phyloP scores from a whole-genome alignment of 805 yeast species.

The Pichia sporocuriosa region DNA sequence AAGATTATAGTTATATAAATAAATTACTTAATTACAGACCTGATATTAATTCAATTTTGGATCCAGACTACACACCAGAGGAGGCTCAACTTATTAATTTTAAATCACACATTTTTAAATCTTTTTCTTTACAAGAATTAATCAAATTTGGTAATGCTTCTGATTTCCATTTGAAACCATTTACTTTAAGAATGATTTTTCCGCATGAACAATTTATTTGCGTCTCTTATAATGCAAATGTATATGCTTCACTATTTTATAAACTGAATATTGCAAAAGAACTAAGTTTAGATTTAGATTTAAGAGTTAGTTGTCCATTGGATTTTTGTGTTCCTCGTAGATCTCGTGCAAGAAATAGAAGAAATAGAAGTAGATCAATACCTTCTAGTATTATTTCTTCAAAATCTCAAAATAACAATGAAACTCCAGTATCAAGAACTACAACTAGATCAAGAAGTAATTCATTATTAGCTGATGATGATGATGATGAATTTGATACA shows the following conservation, averaged over 20 bases:
- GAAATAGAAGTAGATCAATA: constrained; percentile 5
- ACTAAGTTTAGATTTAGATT: constrained; percentile 28
- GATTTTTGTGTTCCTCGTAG: constrained; percentile 29
- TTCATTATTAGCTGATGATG: constrained; percentile 10
- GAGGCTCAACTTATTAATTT: constrained; percentile 7
- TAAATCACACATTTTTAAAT: constrained; percentile 7
- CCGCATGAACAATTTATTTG: constrained; percentile 25
- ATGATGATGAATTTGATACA: constrained; percentile 12
- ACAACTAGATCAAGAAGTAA: constrained; percentile 8
- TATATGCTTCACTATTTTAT: constrained; percentile 25
- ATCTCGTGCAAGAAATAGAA: constrained; percentile 9
- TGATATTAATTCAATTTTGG: constrained; percentile 7
- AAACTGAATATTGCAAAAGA: constrained; percentile 29
- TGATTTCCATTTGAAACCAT: constrained; percentile 25
- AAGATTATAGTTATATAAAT: constrained; percentile 3
- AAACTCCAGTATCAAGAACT: constrained; percentile 1
- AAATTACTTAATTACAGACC: constrained; percentile 13
- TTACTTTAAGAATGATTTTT: constrained; percentile 26
- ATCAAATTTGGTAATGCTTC: constrained; percentile 28
- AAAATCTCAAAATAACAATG: not conserved
- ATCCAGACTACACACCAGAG: constrained; percentile 6
- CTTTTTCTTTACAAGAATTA: constrained; percentile 28
- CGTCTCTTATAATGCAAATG: constrained; percentile 24
- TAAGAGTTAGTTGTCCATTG: constrained; percentile 19
- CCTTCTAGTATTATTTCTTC: constrained; percentile 6